Base-by-base conservation (phyloP, 2,329 filamentous ascomycete genomes). In the Pestalotiopsis sp. region DNA sequence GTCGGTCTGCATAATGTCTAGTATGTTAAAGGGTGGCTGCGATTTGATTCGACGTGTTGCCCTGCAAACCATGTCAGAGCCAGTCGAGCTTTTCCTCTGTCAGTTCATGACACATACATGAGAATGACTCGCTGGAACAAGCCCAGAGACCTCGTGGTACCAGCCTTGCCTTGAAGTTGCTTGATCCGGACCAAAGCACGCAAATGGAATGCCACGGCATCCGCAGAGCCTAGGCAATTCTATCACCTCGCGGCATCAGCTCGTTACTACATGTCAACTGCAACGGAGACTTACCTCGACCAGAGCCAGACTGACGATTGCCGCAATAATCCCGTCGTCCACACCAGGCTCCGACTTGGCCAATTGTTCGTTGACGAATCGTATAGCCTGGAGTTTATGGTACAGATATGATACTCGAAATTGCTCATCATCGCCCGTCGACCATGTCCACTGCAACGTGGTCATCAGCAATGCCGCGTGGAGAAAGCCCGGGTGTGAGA, bases 301-400 rank as follows among this genome's bases (percentile, higher is more conserved):
- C 36, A 84, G 73, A 58, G 82, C 82, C 23, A 84, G 78, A 49
- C 80, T 81, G 39, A 82, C 81, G 49, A 84, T 81, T 1, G 82
- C 82, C 67, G 83, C 75, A 72, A 84, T 81, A 1, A 81, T 81
- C 45, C 81, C 80, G 65, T 83, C 82, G 67, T 79, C 81, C 56
- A 80, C 76, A 39, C 77, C 81, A 7, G 76, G 76, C 61, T 79
- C 78, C n/a, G 78, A 76, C 45, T 78, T 76, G 61, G 78, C 78
- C 57, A 84, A 74, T 69, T 84, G 82, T 70, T 82, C 78, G 69
- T 82, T 81, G 63, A 83, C 82, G 69, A 83, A 84, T 66, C 82
- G 80, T 73, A 84, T 84, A 12, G 83, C 83, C 62, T 83, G 81
- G 31, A 83, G 77, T 71, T 84, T 84, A 73, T 84, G 82, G 68